phyloP scores from a whole-genome alignment of 352 stramenopile genomes.

The Phytopythium aichiense region DNA sequence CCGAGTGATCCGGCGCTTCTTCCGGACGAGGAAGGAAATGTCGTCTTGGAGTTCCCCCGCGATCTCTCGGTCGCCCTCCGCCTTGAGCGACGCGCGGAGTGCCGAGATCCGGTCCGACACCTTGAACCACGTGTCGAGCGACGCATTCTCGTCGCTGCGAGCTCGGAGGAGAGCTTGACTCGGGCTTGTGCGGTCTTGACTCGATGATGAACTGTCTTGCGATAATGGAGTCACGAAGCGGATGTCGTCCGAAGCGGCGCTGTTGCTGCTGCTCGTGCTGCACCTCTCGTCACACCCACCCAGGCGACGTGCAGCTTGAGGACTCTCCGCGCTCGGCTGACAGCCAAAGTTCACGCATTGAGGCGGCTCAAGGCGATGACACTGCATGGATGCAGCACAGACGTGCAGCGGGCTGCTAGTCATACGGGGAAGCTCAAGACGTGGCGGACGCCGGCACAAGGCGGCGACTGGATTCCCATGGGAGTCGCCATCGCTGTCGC shows the following conservation, averaged over 20 bases:
- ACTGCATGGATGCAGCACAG: too few relatives aligned
- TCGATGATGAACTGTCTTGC: not conserved
- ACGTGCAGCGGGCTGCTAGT: not conserved
- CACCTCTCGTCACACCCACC: not conserved
- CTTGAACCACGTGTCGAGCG: slow-evolving; percentile 4
- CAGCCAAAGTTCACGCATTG: not conserved
- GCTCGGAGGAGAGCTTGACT: too few relatives aligned
- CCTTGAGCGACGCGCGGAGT: not conserved
- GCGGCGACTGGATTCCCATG: not conserved
- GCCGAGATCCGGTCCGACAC: slow-evolving; percentile 4
- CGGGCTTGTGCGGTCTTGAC: not conserved
- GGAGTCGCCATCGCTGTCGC: not conserved
- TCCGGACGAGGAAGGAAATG: slow-evolving; percentile 6
- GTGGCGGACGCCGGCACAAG: not conserved
- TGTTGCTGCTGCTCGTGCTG: slow-evolving; percentile 1
- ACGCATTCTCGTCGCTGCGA: not conserved
- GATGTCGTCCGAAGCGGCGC: not conserved
- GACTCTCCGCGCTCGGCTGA: not conserved
- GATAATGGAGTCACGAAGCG: not conserved
- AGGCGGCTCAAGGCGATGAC: not conserved
- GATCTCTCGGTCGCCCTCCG: not conserved
- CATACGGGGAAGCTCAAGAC: not conserved
- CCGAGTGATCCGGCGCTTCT: not conserved
- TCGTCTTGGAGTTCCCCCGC: not conserved
- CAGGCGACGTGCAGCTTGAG: not conserved